These are phyloP conservation scores for Zygnema circumcarinatum DNA, from an alignment of 139 green algal genomes.

Conservation along the genomic window DNA sequence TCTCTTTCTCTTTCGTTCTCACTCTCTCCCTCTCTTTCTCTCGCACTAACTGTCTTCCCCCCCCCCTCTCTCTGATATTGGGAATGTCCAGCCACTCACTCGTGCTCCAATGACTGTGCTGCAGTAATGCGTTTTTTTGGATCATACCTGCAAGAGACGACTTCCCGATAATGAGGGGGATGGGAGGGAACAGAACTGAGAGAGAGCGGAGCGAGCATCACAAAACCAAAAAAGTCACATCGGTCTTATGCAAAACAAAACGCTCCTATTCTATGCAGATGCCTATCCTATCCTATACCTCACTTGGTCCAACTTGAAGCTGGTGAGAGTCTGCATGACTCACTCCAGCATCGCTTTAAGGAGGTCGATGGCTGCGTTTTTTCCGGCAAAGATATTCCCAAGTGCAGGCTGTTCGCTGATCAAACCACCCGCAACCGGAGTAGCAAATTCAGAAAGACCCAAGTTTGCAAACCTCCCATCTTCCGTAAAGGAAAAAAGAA, in stretches of 20 bases:
- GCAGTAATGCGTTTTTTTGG: conserved; percentile 47
- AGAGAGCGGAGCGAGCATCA: not conserved
- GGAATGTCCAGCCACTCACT: too few relatives aligned
- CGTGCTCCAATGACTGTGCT: conserved; percentile 53
- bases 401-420: conserved; percentile 65
- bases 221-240: not conserved
- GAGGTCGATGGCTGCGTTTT: not conserved
- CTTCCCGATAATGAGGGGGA: not conserved
- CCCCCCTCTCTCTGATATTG: too few relatives aligned
- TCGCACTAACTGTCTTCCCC: too few relatives aligned
- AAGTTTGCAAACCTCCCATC: not conserved
- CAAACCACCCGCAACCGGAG: not conserved
- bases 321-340: too few relatives aligned
- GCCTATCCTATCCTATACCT: too few relatives aligned
- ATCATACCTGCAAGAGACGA: conserved; percentile 48
- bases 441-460: not conserved
- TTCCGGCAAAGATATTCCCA: conserved; percentile 18
- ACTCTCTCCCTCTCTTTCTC: too few relatives aligned
- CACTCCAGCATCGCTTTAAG: conserved; percentile 14
- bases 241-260: too few relatives aligned
- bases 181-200: conserved; percentile 1
- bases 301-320: too few relatives aligned
- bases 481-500: too few relatives aligned
- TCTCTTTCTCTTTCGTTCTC: too few relatives aligned
- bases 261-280: too few relatives aligned